Base-by-base conservation (phyloP, 768 basidiomycete species). In the Chalciporus pseudorubinellus region DNA sequence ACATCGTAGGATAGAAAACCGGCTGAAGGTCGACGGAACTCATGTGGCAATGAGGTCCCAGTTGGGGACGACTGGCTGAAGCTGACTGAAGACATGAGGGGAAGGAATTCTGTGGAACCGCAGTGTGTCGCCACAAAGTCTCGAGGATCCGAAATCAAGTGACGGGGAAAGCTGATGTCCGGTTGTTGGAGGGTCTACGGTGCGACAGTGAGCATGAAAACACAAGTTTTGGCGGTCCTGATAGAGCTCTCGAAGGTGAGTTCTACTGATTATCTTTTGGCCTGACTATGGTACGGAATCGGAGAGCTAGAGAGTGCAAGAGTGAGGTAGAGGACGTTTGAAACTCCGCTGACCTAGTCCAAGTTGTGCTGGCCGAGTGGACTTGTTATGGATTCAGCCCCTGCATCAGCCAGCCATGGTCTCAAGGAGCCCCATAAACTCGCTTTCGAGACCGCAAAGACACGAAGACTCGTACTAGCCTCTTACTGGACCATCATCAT, bases 401-500 rank as follows among this genome's bases (percentile, higher is more conserved):
- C 53, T 24, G 28, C 63, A 45, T 46, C 50, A 50, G 38, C 51
- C 33, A 55, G 40, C 46, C 58, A 63, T 49, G 57, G 59, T 22
- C 63, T 69, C 52, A 62, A 63, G 48, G 77, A 84, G 53, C 82
- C 83, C 14, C 71, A 76, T 40, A 73, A 64, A 14, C 68, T 84
- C 20, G 73, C 74, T 60, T 84, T 78, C 57, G 83, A 88, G 65
- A 70, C 72, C 13, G 65, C 71, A 44, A 59, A 51, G 45, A 73
- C 76, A 39, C 77, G 87, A 26, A 73, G 85, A 57, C 70, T 70
- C 21, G 84, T 93, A 56, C 75, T 95, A 51, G 67, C 75, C 4
- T 80, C 89, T 1, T 97, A 95, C 68, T 93, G 93, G 83, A 48
- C 78, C 21, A 70, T 92, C 22, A 77, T 97, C 31, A 57, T 95